Evolutionary conservation across 2,329 filamentous ascomycete genomes (phyloP), one percentile per base, ranked within the genome.

Genomic region (Pochonia chlamydosporia): DNA sequence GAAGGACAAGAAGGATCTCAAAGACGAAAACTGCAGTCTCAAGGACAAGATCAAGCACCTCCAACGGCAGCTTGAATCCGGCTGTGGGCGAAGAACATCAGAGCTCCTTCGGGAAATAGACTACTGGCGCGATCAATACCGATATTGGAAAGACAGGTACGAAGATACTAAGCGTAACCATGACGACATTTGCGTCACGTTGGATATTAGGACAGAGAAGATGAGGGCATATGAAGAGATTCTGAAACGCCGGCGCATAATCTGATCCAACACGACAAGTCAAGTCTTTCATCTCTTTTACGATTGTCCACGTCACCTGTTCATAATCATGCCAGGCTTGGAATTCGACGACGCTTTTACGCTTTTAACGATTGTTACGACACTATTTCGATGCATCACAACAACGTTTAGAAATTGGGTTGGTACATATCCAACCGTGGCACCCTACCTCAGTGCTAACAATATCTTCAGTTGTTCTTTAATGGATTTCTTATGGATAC

Each of bases 1-100:
- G 35, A 61, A 57, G 45, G 69, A 74, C 43, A 67, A 65, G 49
- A 61, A 63, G 37, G 53, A 55, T 5, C 57, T 72, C 33, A 40
- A 28, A 11, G 40, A 54, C 50, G 30, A 74, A 43, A 68, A 66
- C 49, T 57, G 63, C 33, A 50, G 54, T 3, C 62, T 75, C 31
- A 53, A 57, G 18, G 56, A 54, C 44, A 56, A 66, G 25, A 47
- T 71, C 20, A 57, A 60, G 28, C 59, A 67, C 44, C 52, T 72
- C 1, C 57, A 62, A 30, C 63, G 62, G 37, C 62, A 68, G 33
- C 28, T 64, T 3, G 61, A 64, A 25, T 56, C 58, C 31, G 60
- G 48, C 46, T 59, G 52, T 54, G 67, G 48, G 49, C 60, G 51
- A 13, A 61, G 66, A 18, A 51, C 68, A 3, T 51, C 59, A 18